Evolutionary conservation across 2,329 filamentous ascomycete genomes (phyloP), one percentile per base, ranked within the genome.

Genomic region (Raffaelea deltoideospora): DNA sequence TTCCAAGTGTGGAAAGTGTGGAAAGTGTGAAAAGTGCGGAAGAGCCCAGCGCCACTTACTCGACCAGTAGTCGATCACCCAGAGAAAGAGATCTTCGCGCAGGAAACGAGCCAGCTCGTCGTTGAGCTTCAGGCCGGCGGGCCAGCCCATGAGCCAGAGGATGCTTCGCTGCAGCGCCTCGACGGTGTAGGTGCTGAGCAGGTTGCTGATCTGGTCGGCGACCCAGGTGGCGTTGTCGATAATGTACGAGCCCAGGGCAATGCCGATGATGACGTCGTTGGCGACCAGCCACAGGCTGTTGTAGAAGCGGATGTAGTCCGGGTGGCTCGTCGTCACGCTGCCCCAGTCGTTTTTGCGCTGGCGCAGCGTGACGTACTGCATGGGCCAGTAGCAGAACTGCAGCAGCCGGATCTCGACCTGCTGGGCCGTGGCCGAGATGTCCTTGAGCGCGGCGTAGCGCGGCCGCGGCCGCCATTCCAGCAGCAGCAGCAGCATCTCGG

Each of bases 51-150:
- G 17, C 10, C 14, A 31, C 72, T 53, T 62, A 83, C 81, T 80
- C 39, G 84, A 82, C 90, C 90, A 98, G 53, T 95, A 92, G 46
- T 95, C 87, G 45, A 98, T 96, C 33, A 98, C 90, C 90, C 90
- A 98, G 3, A 96, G 64, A 52, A 98, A 98, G 3, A 98, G 62
- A 50, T 96, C 88, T n/a, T n/a, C n/a, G 44, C 90, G 90, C 11
- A 98, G 69, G 48, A 98, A 98, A n/a, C 74, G 72, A 3, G 87
- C 90, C 28, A 98, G 65, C 56, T 98, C 88, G 37, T 76, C 87
- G 53, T 98, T 98, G 27, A 98, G 70, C 57, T 98, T 98, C 45
- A 98, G 61, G 24, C 90, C 90, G 33, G 86, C 90, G 9, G 90
- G 90, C 76, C 81, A 93, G 38, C 82, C 83, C 83, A 90, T 95